A percentile compares a stretch with the other conserved stretches of the same genome.
Evolutionary conservation across 441 rosid species (phyloP).

Genomic region (Adansonia rubrostipa): DNA sequence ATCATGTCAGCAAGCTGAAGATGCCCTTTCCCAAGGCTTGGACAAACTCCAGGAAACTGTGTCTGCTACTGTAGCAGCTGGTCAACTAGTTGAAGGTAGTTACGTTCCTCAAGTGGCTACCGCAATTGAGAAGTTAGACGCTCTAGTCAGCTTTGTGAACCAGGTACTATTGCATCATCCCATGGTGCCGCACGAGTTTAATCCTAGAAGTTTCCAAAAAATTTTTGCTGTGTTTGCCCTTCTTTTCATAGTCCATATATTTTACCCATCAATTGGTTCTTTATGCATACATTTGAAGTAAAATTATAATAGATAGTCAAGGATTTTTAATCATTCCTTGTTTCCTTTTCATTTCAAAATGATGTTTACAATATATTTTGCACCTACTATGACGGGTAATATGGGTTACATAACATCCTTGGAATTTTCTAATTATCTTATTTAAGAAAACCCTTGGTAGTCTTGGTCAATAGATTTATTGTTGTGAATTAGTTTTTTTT

Average conservation of each 20-base stretch:
- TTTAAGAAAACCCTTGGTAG: not conserved
- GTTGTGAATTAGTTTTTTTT: not conserved
- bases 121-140: conserved; percentile 77
- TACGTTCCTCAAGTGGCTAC: conserved; percentile 54
- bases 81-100: conserved; percentile 58
- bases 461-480: not conserved
- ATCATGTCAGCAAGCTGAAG: conserved; percentile 92
- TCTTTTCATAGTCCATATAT: not conserved
- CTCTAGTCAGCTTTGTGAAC: conserved; percentile 67
- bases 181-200: conserved; percentile 18
- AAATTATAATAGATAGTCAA: not conserved
- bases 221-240: not conserved
- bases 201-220: not conserved
- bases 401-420: not conserved
- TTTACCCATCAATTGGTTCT: conserved; percentile 11
- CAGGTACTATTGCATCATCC: conserved; percentile 55
- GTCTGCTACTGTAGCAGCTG: conserved; percentile 62
- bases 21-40: conserved; percentile 90
- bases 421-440: not conserved
- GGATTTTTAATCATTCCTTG: not conserved
- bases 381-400: not conserved
- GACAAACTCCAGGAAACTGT: conserved; percentile 74
- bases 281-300: not conserved
- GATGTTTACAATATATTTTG: not conserved
- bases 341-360: not conserved